A percentile compares a stretch with the other conserved stretches of the same genome.
Evolutionary conservation across 2,329 filamentous ascomycete species (phyloP).

Genomic region (Teratosphaeria nubilosa): DNA sequence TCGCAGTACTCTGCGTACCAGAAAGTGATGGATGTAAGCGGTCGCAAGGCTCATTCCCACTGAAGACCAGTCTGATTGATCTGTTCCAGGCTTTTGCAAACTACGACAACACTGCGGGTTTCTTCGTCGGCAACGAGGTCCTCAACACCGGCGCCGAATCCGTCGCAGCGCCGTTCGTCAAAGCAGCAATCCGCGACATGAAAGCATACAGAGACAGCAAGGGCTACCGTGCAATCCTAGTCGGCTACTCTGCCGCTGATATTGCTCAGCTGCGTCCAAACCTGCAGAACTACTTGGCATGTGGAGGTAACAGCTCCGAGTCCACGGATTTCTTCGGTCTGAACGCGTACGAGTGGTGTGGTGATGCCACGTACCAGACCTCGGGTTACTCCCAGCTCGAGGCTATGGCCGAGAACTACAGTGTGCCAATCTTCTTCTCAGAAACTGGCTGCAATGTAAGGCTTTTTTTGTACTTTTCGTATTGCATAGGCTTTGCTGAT

Average conservation of each 20-base stretch:
- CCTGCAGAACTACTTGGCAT: conserved; percentile 67
- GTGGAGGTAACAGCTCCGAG: conserved; percentile 58
- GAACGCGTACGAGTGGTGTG: conserved; percentile 59
- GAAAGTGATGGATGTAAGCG: conserved; percentile 58
- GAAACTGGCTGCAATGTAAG: conserved; percentile 71
- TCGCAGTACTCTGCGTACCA: conserved; percentile 59
- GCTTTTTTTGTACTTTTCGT: neutral
- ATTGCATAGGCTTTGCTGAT: conserved; percentile 18
- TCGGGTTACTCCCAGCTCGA: conserved; percentile 65
- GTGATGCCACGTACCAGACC: conserved; percentile 40
- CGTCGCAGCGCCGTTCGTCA: conserved; percentile 69
- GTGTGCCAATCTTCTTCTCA: conserved; percentile 78
- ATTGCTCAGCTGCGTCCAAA: conserved; percentile 60
- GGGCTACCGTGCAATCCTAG: conserved; percentile 68
- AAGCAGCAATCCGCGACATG: conserved; percentile 70
- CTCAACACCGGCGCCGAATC: conserved; percentile 49
- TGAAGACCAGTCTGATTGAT: neutral
- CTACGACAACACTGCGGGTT: conserved; percentile 72
- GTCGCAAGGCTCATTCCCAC: neutral
- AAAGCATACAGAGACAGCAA: conserved; percentile 70
- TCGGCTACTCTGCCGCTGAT: conserved; percentile 82
- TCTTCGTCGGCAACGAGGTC: conserved; percentile 85
- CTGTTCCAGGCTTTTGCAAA: conserved; percentile 45
- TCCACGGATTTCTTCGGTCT: conserved; percentile 74
- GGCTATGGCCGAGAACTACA: conserved; percentile 56